Conservation (phyloP, 1,139 yeast species). For the Sugiyamaella sp. region DNA sequence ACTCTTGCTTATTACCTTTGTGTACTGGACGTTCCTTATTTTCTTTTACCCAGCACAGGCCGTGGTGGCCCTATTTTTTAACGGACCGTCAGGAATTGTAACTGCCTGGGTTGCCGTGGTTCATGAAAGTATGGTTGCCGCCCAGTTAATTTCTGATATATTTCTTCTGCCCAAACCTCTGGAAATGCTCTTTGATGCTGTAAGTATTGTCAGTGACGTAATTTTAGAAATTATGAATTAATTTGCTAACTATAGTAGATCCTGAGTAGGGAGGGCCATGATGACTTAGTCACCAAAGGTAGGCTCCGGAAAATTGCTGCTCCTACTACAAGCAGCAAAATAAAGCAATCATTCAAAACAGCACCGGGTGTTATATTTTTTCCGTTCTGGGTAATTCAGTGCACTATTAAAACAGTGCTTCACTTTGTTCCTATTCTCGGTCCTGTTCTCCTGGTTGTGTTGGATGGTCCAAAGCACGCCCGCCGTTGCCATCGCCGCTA, state of each 20-base stretch:
- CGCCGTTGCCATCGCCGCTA: constrained; percentile 60
- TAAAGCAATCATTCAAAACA: constrained; percentile 34
- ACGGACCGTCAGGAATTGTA: constrained; percentile 58
- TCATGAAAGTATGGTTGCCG: constrained; percentile 55
- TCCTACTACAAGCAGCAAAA: constrained; percentile 26
- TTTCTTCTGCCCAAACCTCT: constrained; percentile 62
- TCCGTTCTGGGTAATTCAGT: constrained; percentile 45
- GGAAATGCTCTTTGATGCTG: constrained; percentile 57
- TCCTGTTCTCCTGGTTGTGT: constrained; percentile 54
- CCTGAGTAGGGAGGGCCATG: constrained; percentile 52
- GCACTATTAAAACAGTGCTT: constrained; percentile 43
- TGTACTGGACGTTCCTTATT: constrained; percentile 49
- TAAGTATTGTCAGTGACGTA: constrained; percentile 21
- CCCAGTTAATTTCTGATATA: constrained; percentile 53
- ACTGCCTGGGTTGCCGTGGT: constrained; percentile 58
- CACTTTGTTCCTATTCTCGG: constrained; percentile 65
- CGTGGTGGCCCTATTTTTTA: constrained; percentile 50
- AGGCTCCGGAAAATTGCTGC: constrained; percentile 47
- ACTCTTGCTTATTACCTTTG: constrained; percentile 47
- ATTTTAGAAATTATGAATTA: not conserved
- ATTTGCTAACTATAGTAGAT: constrained; percentile 36
- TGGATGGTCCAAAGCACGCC: constrained; percentile 65
- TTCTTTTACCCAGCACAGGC: constrained; percentile 55
- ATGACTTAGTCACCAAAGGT: constrained; percentile 53
- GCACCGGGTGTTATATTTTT: constrained; percentile 39